Evolutionary conservation across 805 yeast species (phyloP), one percentile per base, ranked within the genome.

Genomic region (Candida parachauliodes): DNA sequence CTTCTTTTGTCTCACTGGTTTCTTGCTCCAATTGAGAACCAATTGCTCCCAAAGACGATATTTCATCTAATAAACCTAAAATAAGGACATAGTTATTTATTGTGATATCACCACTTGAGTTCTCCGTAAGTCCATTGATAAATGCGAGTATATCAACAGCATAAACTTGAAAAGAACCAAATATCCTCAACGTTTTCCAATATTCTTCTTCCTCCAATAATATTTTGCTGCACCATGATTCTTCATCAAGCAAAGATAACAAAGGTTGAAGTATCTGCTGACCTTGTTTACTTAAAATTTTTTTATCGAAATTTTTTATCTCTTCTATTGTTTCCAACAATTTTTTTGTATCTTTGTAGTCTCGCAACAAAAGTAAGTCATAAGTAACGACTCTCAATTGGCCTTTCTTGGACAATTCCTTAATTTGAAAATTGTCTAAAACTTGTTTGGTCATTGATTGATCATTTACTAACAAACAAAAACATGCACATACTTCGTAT

Each of bases 21-120:
- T 78, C 83, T 44, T 78, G 82, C 55, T 85, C 93, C 75, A 78
- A 78, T 51, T 79, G 84, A 3, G 86, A 79, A 5, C 88, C 91
- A 37, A 81, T 65, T 0, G 93, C 88, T 7, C 94, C 94, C 32
- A 82, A 76, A 1, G 91, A 83, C 0, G 93, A 83, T 12, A 85
- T 72, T 46, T 85, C 94, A 57, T 85, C 95, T 22, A 85, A 57
- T 8, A 84, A 58, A 0, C 91, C 93, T 25, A 85, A 63, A 8
- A 84, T 57, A 46, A 77, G 71, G 75, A 83, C 75, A 48, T 76
- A 83, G 47, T 81, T 83, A 1, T 57, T 54, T 5, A 68, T 62
- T 12, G 63, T 66, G 22, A 81, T 62, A 8, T 65, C 59, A 2
- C 52, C 46, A 0, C 70, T 49, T 2, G 60, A 45, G 17, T 52